Conservation (phyloP, 2,329 filamentous ascomycete genomes). For the Diaporthe vaccinii region DNA sequence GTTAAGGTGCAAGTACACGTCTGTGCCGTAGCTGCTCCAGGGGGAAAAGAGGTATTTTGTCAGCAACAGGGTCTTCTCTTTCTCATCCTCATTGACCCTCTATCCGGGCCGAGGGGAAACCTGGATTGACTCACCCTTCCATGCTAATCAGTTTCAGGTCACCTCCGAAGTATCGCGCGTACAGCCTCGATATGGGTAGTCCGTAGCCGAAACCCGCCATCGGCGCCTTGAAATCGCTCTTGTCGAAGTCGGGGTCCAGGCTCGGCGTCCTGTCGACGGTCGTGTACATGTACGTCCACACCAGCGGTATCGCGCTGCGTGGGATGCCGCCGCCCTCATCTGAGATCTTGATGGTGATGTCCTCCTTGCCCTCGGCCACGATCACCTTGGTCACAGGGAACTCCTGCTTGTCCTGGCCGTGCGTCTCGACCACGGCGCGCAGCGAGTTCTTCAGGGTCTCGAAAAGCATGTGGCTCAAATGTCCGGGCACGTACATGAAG, state of each 20-base stretch:
- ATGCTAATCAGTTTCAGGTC: constrained; percentile 98
- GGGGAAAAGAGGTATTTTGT: constrained; percentile 42
- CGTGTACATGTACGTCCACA: constrained; percentile 99
- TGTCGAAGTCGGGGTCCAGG: constrained; percentile 97
- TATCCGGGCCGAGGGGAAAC: not conserved
- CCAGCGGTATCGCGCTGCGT: constrained; percentile 90
- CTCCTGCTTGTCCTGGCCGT: constrained; percentile 94
- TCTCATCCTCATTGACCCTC: not conserved
- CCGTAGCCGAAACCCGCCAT: constrained; percentile 99
- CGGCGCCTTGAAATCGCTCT: constrained; percentile 98
- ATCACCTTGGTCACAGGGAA: constrained; percentile 98
- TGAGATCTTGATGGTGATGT: constrained; percentile 98
- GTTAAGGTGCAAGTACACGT: constrained; percentile 98
- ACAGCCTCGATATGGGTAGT: constrained; percentile 91
- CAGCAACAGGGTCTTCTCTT: not conserved
- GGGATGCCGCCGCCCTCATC: constrained; percentile 98
- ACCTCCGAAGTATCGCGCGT: constrained; percentile 96
- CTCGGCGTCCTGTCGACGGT: constrained; percentile 96
- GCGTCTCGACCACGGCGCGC: constrained; percentile 94
- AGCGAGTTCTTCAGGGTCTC: constrained; percentile 99
- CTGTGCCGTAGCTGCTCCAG: constrained; percentile 85
- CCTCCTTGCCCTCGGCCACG: constrained; percentile 96
- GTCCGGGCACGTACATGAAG: constrained; percentile 99
- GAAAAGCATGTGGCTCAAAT: constrained; percentile 99
- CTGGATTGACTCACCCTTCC: constrained; percentile 82